These are phyloP conservation scores for Viola pubescens DNA, from an alignment of 441 rosid genomes.

Conservation along the genomic window DNA sequence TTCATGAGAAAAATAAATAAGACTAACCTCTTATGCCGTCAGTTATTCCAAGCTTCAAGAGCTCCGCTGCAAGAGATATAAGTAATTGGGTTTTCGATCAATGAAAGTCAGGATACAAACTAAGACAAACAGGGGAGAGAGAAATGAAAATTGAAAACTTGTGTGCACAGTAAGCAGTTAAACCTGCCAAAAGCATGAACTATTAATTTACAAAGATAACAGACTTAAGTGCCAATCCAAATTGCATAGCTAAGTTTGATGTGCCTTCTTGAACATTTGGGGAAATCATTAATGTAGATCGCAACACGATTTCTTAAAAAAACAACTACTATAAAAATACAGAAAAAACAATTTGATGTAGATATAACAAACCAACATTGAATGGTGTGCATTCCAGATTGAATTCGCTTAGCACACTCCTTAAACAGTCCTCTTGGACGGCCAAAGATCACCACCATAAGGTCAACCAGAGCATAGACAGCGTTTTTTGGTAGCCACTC, in stretches of 20 bases:
- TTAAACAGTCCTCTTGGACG: conserved; percentile 93
- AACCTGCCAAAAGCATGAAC: no score
- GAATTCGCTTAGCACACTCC: conserved; percentile 83
- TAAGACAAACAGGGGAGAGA: no score
- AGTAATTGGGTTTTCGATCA: conserved; percentile 4
- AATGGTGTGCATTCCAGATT: conserved; percentile 69
- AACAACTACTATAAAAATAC: conserved; percentile 1
- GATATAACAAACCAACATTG: conserved; percentile 42
- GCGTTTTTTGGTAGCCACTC: conserved; percentile 95
- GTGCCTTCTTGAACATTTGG: no score
- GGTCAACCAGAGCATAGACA: conserved; percentile 80
- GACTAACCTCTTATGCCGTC: conserved; percentile 63
- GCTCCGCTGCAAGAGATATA: conserved; percentile 57
- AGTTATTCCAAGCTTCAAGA: conserved; percentile 74
- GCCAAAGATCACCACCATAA: conserved; percentile 73
- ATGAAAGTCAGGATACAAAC: no score
- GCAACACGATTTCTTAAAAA: not conserved
- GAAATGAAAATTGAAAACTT: no score
- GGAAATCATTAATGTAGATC: no score
- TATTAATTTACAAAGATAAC: no score
- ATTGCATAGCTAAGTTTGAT: no score
- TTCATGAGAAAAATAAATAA: conserved; percentile 11
- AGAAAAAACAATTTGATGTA: conserved; percentile 5
- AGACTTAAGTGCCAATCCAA: no score
- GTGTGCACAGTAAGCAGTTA: no score